Percentiles rank a stretch among this genome's conserved stretches.
Conservation (phyloP, 1,139 yeast species). For the Lodderomyces orthopsilosis region DNA sequence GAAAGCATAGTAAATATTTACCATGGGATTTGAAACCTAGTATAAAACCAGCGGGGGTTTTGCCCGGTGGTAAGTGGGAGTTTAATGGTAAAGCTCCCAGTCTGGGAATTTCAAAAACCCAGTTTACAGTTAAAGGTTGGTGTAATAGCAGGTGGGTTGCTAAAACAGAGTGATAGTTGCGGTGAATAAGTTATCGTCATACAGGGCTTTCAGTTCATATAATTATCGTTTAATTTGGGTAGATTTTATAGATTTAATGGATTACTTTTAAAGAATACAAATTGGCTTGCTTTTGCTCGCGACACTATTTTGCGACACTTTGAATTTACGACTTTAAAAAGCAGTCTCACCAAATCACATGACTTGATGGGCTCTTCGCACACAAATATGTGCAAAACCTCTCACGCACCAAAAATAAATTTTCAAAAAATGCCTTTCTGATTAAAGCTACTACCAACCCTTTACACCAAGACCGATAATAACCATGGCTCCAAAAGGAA, state of each 20-base stretch:
- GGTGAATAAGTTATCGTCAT: no score
- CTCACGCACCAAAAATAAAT: conserved; percentile 5
- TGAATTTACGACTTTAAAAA: background rate
- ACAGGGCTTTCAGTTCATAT: background rate
- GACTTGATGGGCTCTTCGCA: background rate
- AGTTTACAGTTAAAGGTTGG: conserved; percentile 57
- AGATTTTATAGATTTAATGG: background rate
- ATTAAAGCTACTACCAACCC: background rate
- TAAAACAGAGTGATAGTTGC: background rate
- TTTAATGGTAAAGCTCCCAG: conserved; percentile 38
- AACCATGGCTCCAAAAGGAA: conserved; percentile 51
- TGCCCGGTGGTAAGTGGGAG: conserved; percentile 21
- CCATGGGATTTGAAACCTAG: conserved; percentile 38
- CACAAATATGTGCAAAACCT: background rate
- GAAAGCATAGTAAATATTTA: conserved; percentile 26
- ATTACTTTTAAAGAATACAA: no score
- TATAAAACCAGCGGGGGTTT: conserved; percentile 38
- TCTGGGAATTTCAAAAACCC: conserved; percentile 39
- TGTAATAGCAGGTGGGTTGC: conserved; percentile 45
- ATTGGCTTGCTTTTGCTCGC: background rate
- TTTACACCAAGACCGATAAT: background rate
- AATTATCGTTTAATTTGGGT: background rate
- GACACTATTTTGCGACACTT: background rate
- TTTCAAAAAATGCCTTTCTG: conserved; percentile 1
- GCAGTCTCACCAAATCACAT: background rate